phyloP scores from a whole-genome alignment of 352 stramenopile genomes.

The Phytophthora pini region DNA sequence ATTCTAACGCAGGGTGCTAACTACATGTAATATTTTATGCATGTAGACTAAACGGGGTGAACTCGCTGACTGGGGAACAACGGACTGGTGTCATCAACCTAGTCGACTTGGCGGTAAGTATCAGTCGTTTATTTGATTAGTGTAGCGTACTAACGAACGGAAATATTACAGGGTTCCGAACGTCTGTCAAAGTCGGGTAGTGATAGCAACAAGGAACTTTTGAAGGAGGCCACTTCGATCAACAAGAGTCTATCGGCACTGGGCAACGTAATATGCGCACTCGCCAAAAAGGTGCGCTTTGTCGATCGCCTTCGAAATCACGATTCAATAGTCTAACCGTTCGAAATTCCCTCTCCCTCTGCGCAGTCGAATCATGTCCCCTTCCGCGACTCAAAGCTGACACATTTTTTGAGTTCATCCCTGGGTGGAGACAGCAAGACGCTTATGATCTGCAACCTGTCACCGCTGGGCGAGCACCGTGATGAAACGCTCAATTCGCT shows the following conservation, averaged over 20 bases:
- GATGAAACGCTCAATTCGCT: conserved; percentile 90
- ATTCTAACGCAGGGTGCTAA: conserved; percentile 7
- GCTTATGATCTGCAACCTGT: conserved; percentile 93
- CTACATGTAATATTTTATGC: background rate
- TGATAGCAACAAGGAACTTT: conserved; percentile 69
- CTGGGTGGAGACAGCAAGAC: conserved; percentile 90
- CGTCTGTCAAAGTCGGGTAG: conserved; percentile 84
- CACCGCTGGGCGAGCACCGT: conserved; percentile 70
- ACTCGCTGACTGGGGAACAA: conserved; percentile 60
- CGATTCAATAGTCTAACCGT: conserved; percentile 2
- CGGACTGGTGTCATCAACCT: conserved; percentile 79
- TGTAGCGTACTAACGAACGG: conserved; percentile 6
- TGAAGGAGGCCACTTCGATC: conserved; percentile 88
- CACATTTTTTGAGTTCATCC: conserved; percentile 84
- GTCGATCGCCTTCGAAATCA: background rate
- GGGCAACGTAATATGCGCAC: conserved; percentile 84
- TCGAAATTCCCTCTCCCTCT: background rate
- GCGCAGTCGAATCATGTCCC: conserved; percentile 74
- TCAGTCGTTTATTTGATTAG: background rate
- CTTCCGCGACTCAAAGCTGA: conserved; percentile 92
- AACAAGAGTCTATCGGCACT: conserved; percentile 89
- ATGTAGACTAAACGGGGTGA: conserved; percentile 64
- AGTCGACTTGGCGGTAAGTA: conserved; percentile 80
- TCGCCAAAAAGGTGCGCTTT: conserved; percentile 76
- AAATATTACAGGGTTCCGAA: conserved; percentile 70